These are phyloP conservation scores for Trichoderma gamsii DNA, from an alignment of 495 filamentous ascomycete genomes.

Conservation along the genomic window DNA sequence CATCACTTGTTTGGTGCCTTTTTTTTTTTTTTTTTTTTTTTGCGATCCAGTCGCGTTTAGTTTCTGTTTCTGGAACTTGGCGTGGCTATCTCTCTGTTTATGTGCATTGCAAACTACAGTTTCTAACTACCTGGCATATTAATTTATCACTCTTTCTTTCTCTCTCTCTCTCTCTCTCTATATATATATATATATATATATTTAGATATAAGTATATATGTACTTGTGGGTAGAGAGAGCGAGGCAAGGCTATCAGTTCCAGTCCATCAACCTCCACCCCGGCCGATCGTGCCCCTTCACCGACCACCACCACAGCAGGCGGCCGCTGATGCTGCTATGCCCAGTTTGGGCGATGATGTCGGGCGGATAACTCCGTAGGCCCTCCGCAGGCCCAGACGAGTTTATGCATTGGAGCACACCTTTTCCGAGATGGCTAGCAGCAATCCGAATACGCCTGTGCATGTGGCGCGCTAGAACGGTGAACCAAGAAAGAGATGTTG, in stretches of 20 bases:
- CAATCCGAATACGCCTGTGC: slow-evolving; percentile 10
- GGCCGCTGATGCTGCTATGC: neutral
- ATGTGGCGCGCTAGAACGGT: neutral
- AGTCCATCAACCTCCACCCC: neutral
- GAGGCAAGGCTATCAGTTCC: neutral
- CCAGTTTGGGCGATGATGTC: neutral
- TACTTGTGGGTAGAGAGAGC: neutral
- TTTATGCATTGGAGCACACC: neutral
- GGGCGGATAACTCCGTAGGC: neutral
- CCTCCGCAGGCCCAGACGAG: neutral
- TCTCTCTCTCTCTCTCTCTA: no score
- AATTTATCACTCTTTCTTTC: no score
- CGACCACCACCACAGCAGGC: neutral
- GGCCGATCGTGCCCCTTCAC: neutral
- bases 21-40: no score
- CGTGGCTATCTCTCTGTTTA: neutral
- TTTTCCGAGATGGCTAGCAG: neutral
- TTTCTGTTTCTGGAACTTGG: neutral
- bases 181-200: neutral
- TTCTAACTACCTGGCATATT: no score
- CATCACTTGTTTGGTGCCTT: no score
- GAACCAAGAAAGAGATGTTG: neutral
- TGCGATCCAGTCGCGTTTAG: no score
- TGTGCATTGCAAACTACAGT: no score
- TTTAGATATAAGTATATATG: neutral